phyloP scores from a whole-genome alignment of 2,329 filamentous ascomycete species.

The Neobulgaria alba region DNA sequence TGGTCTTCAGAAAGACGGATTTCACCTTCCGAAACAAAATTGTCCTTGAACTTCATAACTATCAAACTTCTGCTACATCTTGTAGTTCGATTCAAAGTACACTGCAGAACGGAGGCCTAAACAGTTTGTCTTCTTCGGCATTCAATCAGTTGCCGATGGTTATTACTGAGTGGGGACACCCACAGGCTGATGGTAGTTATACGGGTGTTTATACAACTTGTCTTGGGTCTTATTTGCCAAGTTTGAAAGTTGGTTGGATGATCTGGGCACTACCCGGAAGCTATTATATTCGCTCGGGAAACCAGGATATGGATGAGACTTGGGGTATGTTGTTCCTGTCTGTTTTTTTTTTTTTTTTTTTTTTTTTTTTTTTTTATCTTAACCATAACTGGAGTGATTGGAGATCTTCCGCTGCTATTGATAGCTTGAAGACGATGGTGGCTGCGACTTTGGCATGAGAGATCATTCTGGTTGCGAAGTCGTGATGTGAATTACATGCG shows the following conservation, averaged over 20 bases:
- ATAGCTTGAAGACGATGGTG: constrained; percentile 35
- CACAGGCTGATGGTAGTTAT: constrained; percentile 36
- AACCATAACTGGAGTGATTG: constrained; percentile 46
- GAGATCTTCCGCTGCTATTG: constrained; percentile 37
- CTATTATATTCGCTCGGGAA: constrained; percentile 47
- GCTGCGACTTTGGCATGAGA: constrained; percentile 26
- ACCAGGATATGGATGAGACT: constrained; percentile 46
- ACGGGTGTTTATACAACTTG: constrained; percentile 41
- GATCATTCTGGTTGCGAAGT: no score
- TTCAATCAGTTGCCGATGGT: constrained; percentile 34
- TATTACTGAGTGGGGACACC: constrained; percentile 39
- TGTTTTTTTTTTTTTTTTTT: not conserved
- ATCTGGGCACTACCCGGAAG: constrained; percentile 52
- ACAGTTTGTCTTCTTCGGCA: constrained; percentile 17
- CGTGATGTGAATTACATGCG: no score
- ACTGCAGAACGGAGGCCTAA: constrained; percentile 7
- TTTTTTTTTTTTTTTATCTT: constrained; percentile 1
- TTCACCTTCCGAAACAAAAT: constrained; percentile 37
- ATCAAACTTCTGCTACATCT: constrained; percentile 34
- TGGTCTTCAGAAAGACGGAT: constrained; percentile 29
- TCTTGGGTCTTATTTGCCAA: constrained; percentile 34
- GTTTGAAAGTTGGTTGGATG: constrained; percentile 42
- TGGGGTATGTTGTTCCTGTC: constrained; percentile 43
- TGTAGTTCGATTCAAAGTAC: constrained; percentile 7
- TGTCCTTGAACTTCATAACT: constrained; percentile 41